phyloP scores from a whole-genome alignment of 2,329 filamentous ascomycete genomes.

The Aschersonia sp. region DNA sequence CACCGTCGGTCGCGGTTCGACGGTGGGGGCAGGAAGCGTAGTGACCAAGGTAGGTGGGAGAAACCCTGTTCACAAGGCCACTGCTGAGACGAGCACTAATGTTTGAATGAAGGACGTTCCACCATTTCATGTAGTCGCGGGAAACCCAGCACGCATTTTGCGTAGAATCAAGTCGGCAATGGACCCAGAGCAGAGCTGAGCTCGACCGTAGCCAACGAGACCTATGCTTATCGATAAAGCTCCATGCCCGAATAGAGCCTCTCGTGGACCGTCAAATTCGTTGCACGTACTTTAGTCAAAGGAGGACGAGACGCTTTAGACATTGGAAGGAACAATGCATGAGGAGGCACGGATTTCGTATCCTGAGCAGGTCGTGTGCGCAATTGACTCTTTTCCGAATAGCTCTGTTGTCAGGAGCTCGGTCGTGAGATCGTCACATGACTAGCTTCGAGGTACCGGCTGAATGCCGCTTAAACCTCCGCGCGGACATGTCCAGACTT shows the following conservation, averaged over 20 bases:
- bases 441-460: conserved; percentile 1
- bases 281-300: too few relatives aligned
- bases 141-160: conserved; percentile 10
- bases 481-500: background rate
- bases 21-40: conserved; percentile 68
- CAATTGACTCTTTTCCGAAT: background rate
- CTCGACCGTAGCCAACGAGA: too few relatives aligned
- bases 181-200: background rate
- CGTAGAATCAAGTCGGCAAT: conserved; percentile 2
- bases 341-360: too few relatives aligned
- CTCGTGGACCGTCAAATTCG: background rate
- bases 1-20: conserved; percentile 58
- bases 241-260: background rate
- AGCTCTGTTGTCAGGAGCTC: background rate
- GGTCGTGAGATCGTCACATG: conserved; percentile 1
- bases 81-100: conserved; percentile 18
- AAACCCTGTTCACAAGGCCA: conserved; percentile 46
- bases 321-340: too few relatives aligned
- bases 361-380: background rate
- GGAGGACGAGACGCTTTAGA: too few relatives aligned
- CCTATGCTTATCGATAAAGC: conserved; percentile 1
- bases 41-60: conserved; percentile 58
- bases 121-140: conserved; percentile 12
- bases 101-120: conserved; percentile 12
- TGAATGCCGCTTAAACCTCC: conserved; percentile 5